phyloP scores from a whole-genome alignment of 1,139 yeast species.

The Pichia sp. region DNA sequence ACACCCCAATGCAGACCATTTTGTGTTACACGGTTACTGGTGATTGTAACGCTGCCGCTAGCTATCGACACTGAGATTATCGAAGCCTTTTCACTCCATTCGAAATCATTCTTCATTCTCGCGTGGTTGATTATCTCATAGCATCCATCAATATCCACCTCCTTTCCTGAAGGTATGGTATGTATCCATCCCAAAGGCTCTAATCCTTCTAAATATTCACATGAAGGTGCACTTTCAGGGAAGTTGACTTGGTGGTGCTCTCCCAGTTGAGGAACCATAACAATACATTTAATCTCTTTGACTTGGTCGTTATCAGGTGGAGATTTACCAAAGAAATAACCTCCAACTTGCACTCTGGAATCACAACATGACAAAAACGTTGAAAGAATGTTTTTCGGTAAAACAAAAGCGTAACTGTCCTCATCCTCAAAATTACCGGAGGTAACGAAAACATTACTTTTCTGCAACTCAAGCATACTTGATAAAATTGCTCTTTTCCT shows the following conservation, averaged over 20 bases:
- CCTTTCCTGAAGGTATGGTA: slow-evolving; percentile 63
- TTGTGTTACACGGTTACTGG: slow-evolving; percentile 57
- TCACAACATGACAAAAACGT: slow-evolving; percentile 82
- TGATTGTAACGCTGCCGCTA: slow-evolving; percentile 78
- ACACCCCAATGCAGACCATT: slow-evolving; percentile 80
- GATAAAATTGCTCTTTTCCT: slow-evolving; percentile 80
- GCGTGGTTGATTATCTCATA: slow-evolving; percentile 66
- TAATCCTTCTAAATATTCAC: slow-evolving; percentile 39
- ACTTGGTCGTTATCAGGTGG: slow-evolving; percentile 67
- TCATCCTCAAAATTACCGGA: slow-evolving; percentile 54
- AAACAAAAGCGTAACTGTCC: slow-evolving; percentile 59
- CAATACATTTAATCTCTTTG: slow-evolving; percentile 74
- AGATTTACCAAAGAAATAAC: slow-evolving; percentile 69
- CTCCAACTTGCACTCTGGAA: slow-evolving; percentile 78
- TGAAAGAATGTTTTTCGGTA: slow-evolving; percentile 78
- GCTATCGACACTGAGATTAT: slow-evolving; percentile 68
- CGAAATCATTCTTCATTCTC: slow-evolving; percentile 37
- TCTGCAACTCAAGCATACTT: slow-evolving; percentile 64
- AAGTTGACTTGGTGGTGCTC: slow-evolving; percentile 61
- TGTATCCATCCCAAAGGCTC: slow-evolving; percentile 80
- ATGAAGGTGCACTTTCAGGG: slow-evolving; percentile 44
- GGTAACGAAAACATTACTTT: slow-evolving; percentile 73
- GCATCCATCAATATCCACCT: slow-evolving; percentile 48
- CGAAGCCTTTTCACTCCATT: slow-evolving; percentile 41
- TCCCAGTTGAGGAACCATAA: slow-evolving; percentile 86